phyloP scores from a whole-genome alignment of 106 monocot species.

The Apostasia shenzhenica region DNA sequence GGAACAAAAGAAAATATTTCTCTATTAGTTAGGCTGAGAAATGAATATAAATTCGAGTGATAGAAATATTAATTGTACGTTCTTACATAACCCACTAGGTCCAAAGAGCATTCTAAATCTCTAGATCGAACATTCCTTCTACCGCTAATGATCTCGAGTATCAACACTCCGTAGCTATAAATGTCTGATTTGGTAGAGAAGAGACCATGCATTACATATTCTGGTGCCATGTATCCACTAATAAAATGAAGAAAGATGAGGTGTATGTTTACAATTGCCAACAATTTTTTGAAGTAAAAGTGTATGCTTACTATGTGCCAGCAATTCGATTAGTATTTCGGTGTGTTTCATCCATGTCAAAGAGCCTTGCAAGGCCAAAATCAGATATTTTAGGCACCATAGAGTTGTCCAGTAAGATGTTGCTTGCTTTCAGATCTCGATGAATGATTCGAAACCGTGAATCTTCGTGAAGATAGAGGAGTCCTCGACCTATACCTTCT shows the following conservation, averaged over 20 bases:
- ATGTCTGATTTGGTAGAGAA: not conserved
- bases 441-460: conserved; percentile 4
- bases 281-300: no score
- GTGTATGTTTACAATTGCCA: no score
- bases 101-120: not conserved
- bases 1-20: not conserved
- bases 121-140: not conserved
- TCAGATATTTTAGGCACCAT: conserved; percentile 4
- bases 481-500: not conserved
- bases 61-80: no score
- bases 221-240: conserved; percentile 1
- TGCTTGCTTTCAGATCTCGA: conserved; percentile 5
- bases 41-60: no score
- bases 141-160: not conserved
- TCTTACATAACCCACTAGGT: no score
- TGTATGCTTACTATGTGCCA: conserved; percentile 3
- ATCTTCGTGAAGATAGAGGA: not conserved
- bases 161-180: not conserved
- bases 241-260: not conserved
- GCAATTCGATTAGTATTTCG: not conserved
- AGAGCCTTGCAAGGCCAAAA: not conserved
- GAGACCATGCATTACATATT: not conserved
- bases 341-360: not conserved
- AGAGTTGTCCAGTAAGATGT: conserved; percentile 1
- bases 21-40: not conserved